Conservation (phyloP, 2,329 filamentous ascomycete genomes). For the Aspergillus spinulosporus region DNA sequence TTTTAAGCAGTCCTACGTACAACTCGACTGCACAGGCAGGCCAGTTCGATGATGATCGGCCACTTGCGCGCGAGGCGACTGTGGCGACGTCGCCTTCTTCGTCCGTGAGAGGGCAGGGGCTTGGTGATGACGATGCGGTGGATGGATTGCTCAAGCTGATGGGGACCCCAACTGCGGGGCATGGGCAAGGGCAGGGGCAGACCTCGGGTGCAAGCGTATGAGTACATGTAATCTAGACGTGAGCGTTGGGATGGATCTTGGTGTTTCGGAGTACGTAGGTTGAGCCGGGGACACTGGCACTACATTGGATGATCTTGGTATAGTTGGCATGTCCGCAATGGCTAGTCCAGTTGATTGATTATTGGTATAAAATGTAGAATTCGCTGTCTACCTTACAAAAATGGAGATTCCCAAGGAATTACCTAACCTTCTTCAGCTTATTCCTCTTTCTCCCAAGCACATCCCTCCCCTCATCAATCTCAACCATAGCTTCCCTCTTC, state of each 20-base stretch:
- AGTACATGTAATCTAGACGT: background rate
- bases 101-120: conserved; percentile 1
- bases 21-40: background rate
- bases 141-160: conserved; percentile 44
- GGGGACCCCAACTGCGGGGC: conserved; percentile 27
- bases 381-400: background rate
- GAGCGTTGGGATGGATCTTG: background rate
- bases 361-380: too few relatives aligned
- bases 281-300: background rate
- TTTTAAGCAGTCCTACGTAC: conserved; percentile 32
- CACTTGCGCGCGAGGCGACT: background rate
- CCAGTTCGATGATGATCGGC: background rate
- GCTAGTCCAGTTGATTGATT: background rate
- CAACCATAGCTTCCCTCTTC: conserved; percentile 85
- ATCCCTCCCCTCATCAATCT: conserved; percentile 89
- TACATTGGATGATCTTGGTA: background rate
- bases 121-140: conserved; percentile 39
- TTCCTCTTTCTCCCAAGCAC: conserved; percentile 76
- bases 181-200: background rate
- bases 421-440: conserved; percentile 47
- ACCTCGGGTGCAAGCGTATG: background rate
- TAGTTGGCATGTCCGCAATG: background rate
- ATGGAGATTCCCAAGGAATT: background rate
- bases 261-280: background rate
- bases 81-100: conserved; percentile 30